A percentile compares a stretch with the other conserved stretches of the same genome.
These are phyloP conservation scores for Ilyonectria robusta DNA, from an alignment of 2,329 filamentous ascomycete genomes.

Conservation along the genomic window DNA sequence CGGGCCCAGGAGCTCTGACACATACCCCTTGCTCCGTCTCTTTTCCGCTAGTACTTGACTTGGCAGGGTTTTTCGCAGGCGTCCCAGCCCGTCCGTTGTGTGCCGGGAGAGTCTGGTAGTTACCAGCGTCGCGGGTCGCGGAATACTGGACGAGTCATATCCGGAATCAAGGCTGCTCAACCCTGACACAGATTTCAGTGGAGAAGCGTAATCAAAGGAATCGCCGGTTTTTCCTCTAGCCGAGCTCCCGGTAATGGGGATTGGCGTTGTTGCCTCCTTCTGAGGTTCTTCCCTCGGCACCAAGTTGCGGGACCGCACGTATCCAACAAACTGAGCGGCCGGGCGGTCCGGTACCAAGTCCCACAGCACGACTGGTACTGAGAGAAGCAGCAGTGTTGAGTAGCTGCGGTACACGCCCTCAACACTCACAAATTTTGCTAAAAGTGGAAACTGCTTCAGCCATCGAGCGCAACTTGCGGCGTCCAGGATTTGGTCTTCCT, in stretches of 20 bases:
- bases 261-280: slow-evolving; percentile 37
- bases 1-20: slow-evolving; percentile 38
- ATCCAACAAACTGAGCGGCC: slow-evolving; percentile 47
- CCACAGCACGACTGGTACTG: slow-evolving; percentile 47
- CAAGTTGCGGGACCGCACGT: slow-evolving; percentile 45
- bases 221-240: slow-evolving; percentile 30
- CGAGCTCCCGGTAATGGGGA: slow-evolving; percentile 40
- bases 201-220: slow-evolving; percentile 38
- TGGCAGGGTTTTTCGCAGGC: slow-evolving; percentile 29
- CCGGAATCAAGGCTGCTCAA: slow-evolving; percentile 46
- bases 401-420: slow-evolving; percentile 46
- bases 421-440: slow-evolving; percentile 44
- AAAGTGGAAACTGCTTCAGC: slow-evolving; percentile 48
- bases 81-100: slow-evolving; percentile 34
- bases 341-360: slow-evolving; percentile 44
- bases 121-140: slow-evolving; percentile 40
- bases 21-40: slow-evolving; percentile 35
- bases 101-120: slow-evolving; percentile 35
- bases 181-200: slow-evolving; percentile 41
- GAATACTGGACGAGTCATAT: slow-evolving; percentile 43
- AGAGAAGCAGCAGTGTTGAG: slow-evolving; percentile 44
- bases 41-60: slow-evolving; percentile 36
- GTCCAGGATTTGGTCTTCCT: slow-evolving; percentile 46
- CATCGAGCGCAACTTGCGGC: slow-evolving; percentile 45
- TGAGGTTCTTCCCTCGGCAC: slow-evolving; percentile 27